Conservation (phyloP, 805 yeast genomes). For the Candida ficus region DNA sequence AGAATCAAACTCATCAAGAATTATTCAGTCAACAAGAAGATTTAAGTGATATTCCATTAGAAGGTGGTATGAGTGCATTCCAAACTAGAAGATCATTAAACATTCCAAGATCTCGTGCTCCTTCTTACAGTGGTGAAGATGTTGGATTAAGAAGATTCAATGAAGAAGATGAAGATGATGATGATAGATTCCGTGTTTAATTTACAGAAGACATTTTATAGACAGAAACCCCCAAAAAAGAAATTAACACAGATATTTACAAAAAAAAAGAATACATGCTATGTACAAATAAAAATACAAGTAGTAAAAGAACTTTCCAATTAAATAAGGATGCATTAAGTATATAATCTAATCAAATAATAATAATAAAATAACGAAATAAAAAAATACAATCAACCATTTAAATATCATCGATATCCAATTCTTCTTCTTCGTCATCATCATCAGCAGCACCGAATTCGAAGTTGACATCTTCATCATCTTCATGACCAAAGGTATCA, state of each 20-base stretch:
- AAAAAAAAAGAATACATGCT: no score
- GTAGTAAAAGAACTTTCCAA: background rate
- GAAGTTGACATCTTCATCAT: slow-evolving; percentile 95
- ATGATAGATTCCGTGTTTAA: slow-evolving; percentile 26
- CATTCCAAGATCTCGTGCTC: slow-evolving; percentile 37
- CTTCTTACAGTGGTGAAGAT: slow-evolving; percentile 34
- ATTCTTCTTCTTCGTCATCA: slow-evolving; percentile 67
- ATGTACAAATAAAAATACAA: background rate
- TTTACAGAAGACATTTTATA: background rate
- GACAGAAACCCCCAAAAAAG: no score
- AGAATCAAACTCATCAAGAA: slow-evolving; percentile 36
- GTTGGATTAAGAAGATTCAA: slow-evolving; percentile 57
- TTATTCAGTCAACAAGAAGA: slow-evolving; percentile 45
- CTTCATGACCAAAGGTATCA: slow-evolving; percentile 93
- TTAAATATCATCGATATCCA: slow-evolving; percentile 94
- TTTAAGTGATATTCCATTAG: slow-evolving; percentile 71
- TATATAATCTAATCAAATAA: slow-evolving; percentile 3
- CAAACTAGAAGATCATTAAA: slow-evolving; percentile 78
- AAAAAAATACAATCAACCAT: slow-evolving; percentile 1
- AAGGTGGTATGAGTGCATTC: slow-evolving; percentile 73
- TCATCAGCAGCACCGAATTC: slow-evolving; percentile 94
- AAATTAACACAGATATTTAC: no score
- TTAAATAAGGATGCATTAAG: slow-evolving; percentile 1
- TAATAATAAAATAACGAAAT: slow-evolving; percentile 5
- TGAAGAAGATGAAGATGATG: slow-evolving; percentile 39